A percentile compares a stretch with the other conserved stretches of the same genome.
Conservation (phyloP, 495 filamentous ascomycete genomes). For the Aspergillus haitiensis region DNA sequence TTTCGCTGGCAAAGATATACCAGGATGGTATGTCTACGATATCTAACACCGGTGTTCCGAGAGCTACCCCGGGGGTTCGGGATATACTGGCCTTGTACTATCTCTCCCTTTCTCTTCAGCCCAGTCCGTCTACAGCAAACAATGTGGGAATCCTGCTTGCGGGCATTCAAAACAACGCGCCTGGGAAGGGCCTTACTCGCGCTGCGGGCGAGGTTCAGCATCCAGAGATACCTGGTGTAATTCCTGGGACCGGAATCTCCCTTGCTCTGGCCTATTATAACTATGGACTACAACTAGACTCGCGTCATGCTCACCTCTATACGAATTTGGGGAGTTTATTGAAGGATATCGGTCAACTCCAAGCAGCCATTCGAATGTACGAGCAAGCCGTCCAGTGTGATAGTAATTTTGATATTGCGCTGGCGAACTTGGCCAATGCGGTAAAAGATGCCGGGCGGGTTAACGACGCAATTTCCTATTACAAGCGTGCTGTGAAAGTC, state of each 20-base stretch:
- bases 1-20: constrained; percentile 96
- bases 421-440: constrained; percentile 96
- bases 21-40: constrained; percentile 94
- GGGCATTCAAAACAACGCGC: constrained; percentile 77
- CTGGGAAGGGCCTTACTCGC: constrained; percentile 39
- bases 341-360: constrained; percentile 94
- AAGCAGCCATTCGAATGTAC: constrained; percentile 94
- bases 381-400: constrained; percentile 92
- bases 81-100: constrained; percentile 98
- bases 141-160: constrained; percentile 97
- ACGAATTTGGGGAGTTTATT: constrained; percentile 94
- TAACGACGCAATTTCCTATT: constrained; percentile 88
- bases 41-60: constrained; percentile 55
- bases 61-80: constrained; percentile 72
- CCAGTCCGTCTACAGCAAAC: constrained; percentile 96
- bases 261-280: constrained; percentile 93
- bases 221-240: constrained; percentile 71
- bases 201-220: constrained; percentile 40
- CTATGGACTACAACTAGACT: constrained; percentile 81
- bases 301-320: constrained; percentile 93
- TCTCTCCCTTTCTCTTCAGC: constrained; percentile 88
- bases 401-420: constrained; percentile 89
- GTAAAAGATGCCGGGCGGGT: constrained; percentile 96
- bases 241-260: constrained; percentile 82
- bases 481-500: constrained; percentile 81